Evolutionary conservation across 1,139 yeast genomes (phyloP).

Genomic region (Hyphopichia wangnamkhiaoensis): DNA sequence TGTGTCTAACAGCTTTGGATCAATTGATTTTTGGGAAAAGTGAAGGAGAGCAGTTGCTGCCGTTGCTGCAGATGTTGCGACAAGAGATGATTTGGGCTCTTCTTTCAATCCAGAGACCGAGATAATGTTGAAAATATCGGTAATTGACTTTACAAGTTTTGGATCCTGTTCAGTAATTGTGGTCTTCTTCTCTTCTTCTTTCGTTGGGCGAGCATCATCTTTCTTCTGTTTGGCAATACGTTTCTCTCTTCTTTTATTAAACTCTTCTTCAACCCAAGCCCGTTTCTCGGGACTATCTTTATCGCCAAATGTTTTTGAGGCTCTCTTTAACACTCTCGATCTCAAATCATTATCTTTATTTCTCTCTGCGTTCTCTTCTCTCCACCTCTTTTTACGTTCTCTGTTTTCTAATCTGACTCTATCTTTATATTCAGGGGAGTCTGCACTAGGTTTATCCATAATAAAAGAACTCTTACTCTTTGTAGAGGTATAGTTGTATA

Average conservation of each 20-base stretch:
- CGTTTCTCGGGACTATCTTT: constrained; percentile 52
- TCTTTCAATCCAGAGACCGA: constrained; percentile 35
- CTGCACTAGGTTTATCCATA: constrained; percentile 26
- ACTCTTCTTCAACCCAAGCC: constrained; percentile 80
- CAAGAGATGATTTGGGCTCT: constrained; percentile 37
- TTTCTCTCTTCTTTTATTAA: constrained; percentile 61
- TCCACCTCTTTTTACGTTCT: constrained; percentile 88
- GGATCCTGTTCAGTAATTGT: constrained; percentile 18
- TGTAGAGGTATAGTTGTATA: constrained; percentile 26
- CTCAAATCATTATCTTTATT: constrained; percentile 87
- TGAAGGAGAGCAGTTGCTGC: constrained; percentile 36
- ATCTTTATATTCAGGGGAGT: constrained; percentile 50
- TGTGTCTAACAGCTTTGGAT: constrained; percentile 18
- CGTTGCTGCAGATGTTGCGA: constrained; percentile 42
- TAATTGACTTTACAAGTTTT: constrained; percentile 25
- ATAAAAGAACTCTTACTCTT: constrained; percentile 16
- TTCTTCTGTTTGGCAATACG: constrained; percentile 45
- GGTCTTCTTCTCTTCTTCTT: constrained; percentile 6
- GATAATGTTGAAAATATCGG: constrained; percentile 39
- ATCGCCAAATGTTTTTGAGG: constrained; percentile 65
- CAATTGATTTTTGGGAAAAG: constrained; percentile 8
- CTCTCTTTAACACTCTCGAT: constrained; percentile 73
- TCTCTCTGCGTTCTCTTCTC: constrained; percentile 76
- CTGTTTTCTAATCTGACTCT: constrained; percentile 70
- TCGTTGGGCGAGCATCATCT: constrained; percentile 16